Evolutionary conservation across 2,329 filamentous ascomycete genomes (phyloP).

Genomic region (Coniella lustricola): DNA sequence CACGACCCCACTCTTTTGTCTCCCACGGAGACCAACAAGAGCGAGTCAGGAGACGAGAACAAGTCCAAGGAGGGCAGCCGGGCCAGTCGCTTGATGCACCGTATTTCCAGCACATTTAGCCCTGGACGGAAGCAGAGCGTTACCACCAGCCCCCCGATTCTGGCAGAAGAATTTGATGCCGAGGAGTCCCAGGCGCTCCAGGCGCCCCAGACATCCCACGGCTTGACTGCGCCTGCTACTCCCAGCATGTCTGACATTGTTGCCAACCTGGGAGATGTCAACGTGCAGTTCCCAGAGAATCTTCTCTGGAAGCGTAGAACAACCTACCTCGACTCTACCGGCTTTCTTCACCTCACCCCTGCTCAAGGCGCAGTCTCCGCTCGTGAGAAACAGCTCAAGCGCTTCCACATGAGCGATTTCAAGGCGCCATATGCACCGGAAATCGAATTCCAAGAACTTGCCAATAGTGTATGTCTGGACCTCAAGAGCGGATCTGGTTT

Average conservation of each 20-base stretch:
- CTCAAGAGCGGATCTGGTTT: slow-evolving; percentile 54
- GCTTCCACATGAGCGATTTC: slow-evolving; percentile 84
- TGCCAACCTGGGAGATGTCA: slow-evolving; percentile 78
- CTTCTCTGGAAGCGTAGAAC: slow-evolving; percentile 93
- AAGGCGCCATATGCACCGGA: slow-evolving; percentile 73
- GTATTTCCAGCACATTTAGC: slow-evolving; percentile 47
- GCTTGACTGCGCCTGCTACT: slow-evolving; percentile 17
- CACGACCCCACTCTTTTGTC: slow-evolving; percentile 36
- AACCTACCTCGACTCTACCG: slow-evolving; percentile 76
- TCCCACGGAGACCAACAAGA: slow-evolving; percentile 37
- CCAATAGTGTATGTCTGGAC: slow-evolving; percentile 67
- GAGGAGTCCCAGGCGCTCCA: slow-evolving; percentile 16
- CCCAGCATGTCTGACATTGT: slow-evolving; percentile 37
- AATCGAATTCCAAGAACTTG: slow-evolving; percentile 85
- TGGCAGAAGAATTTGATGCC: slow-evolving; percentile 40
- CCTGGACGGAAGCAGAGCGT: slow-evolving; percentile 38
- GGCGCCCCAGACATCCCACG: slow-evolving; percentile 1
- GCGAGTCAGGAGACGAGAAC: slow-evolving; percentile 40
- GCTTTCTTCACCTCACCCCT: slow-evolving; percentile 73
- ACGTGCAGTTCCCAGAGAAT: slow-evolving; percentile 94
- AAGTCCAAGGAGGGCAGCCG: slow-evolving; percentile 30
- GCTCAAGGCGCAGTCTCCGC: slow-evolving; percentile 46
- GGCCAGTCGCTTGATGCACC: slow-evolving; percentile 51
- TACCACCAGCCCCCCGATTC: slow-evolving; percentile 42
- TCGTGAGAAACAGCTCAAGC: slow-evolving; percentile 54